Base-by-base conservation (phyloP, 305 asterid genomes). In the Fraxinus paxiana region DNA sequence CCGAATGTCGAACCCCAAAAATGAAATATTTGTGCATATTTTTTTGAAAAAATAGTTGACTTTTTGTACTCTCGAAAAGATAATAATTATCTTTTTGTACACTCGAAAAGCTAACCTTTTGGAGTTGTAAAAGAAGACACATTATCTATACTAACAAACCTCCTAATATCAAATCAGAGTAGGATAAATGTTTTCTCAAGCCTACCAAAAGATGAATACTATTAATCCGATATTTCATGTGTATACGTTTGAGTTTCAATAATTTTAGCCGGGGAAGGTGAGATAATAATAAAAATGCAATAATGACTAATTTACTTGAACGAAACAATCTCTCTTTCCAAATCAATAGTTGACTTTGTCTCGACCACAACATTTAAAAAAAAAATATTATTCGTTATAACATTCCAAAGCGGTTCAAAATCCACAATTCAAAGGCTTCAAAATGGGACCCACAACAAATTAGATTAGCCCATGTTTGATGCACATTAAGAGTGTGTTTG, bases 201-300 rank as follows among this genome's bases (percentile, higher is more conserved):
- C 75, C 83, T 63, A 84, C 75, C 51, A 28, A 26, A 10, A 24
- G 63, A 17, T 63, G 61, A 65, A 46, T 61, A 69, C 46, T 24
- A 35, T 41, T 30, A 51, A 61, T 46, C 34, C 15, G 48, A 75
- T 65, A 22, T 5, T 43, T n/a, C 28, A 56, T 31, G 4, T 22
- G 61, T 8, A 13, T 10, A 26, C 34, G 6, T 65, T 65, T 24
- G n/a, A 63, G 2, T 26, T 65, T 65, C 73, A 65, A 24, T 10
- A 65, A 65, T 22, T 22, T 65, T 65, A 65, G 17, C 22, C 8
- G 7, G n/a, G 0, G 8, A 10, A 65, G 35, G 35, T 65, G 4
- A 10, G 15, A 56, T 6, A 5, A 56, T 56, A 1, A 18, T 56
- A 17, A 2, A 20, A 26, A 56, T 18, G 10, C 65, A n/a, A 54